Base-by-base conservation (phyloP, 257 asterid species). In the Ehretia macrophylla region DNA sequence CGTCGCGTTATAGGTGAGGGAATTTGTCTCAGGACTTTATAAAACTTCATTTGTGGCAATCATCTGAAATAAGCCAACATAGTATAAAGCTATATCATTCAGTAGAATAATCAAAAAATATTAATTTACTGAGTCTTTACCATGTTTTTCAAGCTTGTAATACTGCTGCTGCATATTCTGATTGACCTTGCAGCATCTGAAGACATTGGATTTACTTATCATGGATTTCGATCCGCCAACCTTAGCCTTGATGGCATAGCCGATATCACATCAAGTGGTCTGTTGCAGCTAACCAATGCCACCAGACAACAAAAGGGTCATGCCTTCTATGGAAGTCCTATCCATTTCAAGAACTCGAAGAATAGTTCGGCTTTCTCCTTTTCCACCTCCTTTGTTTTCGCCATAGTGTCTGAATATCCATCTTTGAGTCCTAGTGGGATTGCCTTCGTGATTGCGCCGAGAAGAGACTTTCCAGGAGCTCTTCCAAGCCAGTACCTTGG, bases 321-420 rank as follows among this genome's bases (percentile, higher is more conserved):
- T 23, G 67, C 71, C 0, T 63, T 72, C 48, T 51, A 44, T 42
- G 58, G 63, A 8, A 21, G 8, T 14, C 74, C 70, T 1, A 16
- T 72, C 17, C 21, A 11, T 1, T 72, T 72, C 63, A 72, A 57
- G 47, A 20, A 51, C 51, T 11, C 59, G 0, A 11, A 39, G 1
- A 46, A 52, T 8, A 32, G 22, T 1, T 55, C 77, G 4, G 66
- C 55, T 32, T 27, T 53, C 23, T 72, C 74, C n/a, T 72, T 72
- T 27, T 72, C 74, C 58, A 67, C 78, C 13, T 12, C 38, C 3
- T 72, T 67, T 35, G 64, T 64, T 12, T 72, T 67, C 45, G 78
- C 74, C 14, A 51, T 72, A 4, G 59, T 56, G 6, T 10, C 61
- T 5, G 39, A 66, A 21, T 54, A 16, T 55, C 65, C 6, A 6